Percentiles rank a stretch among this genome's conserved stretches.
phyloP scores from a whole-genome alignment of 768 basidiomycete species.

The Pleurotus sapidus region DNA sequence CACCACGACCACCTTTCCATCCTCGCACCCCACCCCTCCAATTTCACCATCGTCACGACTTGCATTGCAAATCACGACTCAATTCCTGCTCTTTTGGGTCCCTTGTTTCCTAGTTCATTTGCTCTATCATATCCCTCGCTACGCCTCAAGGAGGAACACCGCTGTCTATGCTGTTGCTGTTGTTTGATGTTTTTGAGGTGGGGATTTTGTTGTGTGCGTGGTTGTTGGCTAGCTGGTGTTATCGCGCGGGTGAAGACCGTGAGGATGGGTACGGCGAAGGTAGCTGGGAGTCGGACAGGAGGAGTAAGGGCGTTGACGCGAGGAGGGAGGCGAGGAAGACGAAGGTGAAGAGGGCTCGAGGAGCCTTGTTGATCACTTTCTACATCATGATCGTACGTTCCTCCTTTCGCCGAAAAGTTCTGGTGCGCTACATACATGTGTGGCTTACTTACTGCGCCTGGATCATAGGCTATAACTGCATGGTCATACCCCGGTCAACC shows the following conservation, averaged over 20 bases:
- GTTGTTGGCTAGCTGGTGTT: constrained; percentile 68
- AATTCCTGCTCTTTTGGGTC: constrained; percentile 81
- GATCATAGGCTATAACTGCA: constrained; percentile 49
- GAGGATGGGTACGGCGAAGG: no score
- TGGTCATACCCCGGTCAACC: constrained; percentile 67
- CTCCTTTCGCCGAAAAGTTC: neutral
- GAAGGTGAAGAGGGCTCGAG: constrained; percentile 81
- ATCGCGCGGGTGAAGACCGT: no score
- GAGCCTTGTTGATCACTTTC: constrained; percentile 61
- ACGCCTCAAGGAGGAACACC: constrained; percentile 38
- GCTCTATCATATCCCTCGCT: constrained; percentile 75
- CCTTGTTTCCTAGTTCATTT: constrained; percentile 65
- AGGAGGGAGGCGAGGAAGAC: constrained; percentile 77
- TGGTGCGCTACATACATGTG: neutral
- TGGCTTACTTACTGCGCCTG: neutral
- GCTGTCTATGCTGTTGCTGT: constrained; percentile 60
- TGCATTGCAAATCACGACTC: constrained; percentile 17
- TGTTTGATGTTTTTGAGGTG: constrained; percentile 75
- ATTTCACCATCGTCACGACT: constrained; percentile 17
- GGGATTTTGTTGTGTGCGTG: constrained; percentile 61
- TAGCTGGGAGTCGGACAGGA: no score
- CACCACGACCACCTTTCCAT: constrained; percentile 28
- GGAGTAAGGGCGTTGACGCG: constrained; percentile 45
- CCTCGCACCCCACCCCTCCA: constrained; percentile 49
- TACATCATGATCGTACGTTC: constrained; percentile 60